Evolutionary conservation across 164 flowering plant species (phyloP).

Genomic region (Litsea cubeba): DNA sequence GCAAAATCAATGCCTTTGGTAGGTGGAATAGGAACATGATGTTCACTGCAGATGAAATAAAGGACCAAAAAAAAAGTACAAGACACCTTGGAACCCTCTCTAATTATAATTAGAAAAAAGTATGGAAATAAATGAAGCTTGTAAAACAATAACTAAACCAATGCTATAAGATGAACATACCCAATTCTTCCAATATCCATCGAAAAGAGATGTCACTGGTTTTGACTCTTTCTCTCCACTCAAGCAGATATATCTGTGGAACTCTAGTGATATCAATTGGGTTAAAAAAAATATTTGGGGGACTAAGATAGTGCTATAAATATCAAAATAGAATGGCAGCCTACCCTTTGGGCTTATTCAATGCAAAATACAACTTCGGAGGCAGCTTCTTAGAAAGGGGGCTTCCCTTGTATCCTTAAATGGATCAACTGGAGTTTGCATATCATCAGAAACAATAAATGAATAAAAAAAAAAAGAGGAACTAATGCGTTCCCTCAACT

Average conservation of each 20-base stretch:
- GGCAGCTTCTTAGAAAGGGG: constrained; percentile 90
- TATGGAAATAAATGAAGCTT: not conserved
- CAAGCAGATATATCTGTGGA: constrained; percentile 86
- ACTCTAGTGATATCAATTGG: constrained; percentile 4
- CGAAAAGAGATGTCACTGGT: constrained; percentile 61
- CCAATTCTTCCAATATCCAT: constrained; percentile 80
- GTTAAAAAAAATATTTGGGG: not conserved
- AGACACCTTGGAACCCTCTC: not conserved
- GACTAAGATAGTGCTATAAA: not conserved
- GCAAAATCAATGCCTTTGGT: too few relatives aligned
- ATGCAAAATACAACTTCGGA: constrained; percentile 88
- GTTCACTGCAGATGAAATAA: not conserved
- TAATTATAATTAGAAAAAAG: too few relatives aligned
- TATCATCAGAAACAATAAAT: constrained; percentile 4
- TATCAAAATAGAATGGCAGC: constrained; percentile 18
- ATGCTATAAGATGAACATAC: constrained; percentile 33
- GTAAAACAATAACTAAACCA: not conserved
- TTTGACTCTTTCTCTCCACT: constrained; percentile 82
- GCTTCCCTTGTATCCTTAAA: constrained; percentile 74
- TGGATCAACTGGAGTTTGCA: constrained; percentile 90
- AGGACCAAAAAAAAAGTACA: not conserved
- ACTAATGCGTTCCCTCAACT: too few relatives aligned
- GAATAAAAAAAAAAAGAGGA: too few relatives aligned
- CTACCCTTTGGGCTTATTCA: constrained; percentile 99
- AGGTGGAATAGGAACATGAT: too few relatives aligned